phyloP scores from a whole-genome alignment of 179 eudicot species.

The Drosera spatulata region DNA sequence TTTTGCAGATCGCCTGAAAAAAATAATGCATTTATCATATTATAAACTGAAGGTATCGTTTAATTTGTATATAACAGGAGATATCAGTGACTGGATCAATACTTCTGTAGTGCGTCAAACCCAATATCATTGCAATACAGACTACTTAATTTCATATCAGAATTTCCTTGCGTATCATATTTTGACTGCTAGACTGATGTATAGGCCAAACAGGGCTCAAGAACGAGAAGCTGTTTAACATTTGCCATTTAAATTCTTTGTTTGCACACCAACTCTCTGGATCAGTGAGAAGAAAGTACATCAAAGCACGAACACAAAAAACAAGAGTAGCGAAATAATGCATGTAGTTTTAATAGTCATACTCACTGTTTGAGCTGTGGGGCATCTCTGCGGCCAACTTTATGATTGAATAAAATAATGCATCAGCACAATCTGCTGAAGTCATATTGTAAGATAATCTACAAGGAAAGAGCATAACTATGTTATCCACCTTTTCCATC shows the following conservation, averaged over 20 bases:
- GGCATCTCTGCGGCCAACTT: slow-evolving; percentile 57
- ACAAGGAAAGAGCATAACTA: slow-evolving; percentile 12
- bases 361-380: slow-evolving; percentile 59
- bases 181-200: no score
- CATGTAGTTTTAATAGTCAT: neutral
- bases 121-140: no score
- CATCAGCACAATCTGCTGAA: slow-evolving; percentile 81
- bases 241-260: no score
- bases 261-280: no score
- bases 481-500: neutral
- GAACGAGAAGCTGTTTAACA: no score
- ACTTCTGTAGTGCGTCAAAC: no score
- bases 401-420: slow-evolving; percentile 80
- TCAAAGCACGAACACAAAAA: neutral
- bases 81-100: no score
- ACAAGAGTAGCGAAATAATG: neutral
- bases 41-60: neutral
- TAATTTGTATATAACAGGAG: no score
- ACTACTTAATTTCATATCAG: no score
- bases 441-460: slow-evolving; percentile 86
- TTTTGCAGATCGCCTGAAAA: slow-evolving; percentile 44
- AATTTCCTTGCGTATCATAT: no score
- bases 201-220: no score
- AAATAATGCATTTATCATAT: neutral
- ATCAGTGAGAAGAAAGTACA: no score